These are phyloP conservation scores for Lyophyllum atratum DNA, from an alignment of 768 basidiomycete species.

Conservation along the genomic window DNA sequence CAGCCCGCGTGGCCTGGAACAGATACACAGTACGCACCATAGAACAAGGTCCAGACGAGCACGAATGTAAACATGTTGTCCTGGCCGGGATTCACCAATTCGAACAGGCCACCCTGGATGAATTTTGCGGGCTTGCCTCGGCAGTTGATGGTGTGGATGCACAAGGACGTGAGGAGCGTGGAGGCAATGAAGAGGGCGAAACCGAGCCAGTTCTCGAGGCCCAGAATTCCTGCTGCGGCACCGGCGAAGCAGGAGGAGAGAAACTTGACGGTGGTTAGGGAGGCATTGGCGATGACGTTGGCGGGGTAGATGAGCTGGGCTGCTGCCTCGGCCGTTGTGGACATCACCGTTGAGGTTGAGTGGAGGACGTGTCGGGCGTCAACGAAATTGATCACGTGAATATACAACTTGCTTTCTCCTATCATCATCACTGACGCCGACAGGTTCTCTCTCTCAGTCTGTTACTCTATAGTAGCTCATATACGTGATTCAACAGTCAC, in stretches of 20 bases:
- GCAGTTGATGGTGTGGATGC: slow-evolving; percentile 73
- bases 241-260: slow-evolving; percentile 84
- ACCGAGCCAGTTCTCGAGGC: slow-evolving; percentile 82
- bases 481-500: too few relatives aligned
- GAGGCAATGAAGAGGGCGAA: slow-evolving; percentile 77
- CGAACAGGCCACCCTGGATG: slow-evolving; percentile 60
- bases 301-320: slow-evolving; percentile 66
- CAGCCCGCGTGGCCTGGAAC: not conserved
- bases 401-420: not conserved
- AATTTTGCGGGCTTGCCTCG: slow-evolving; percentile 63
- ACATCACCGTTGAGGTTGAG: slow-evolving; percentile 34
- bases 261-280: slow-evolving; percentile 72
- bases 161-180: slow-evolving; percentile 65
- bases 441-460: not conserved
- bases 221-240: slow-evolving; percentile 85
- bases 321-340: slow-evolving; percentile 49
- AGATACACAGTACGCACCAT: slow-evolving; percentile 54
- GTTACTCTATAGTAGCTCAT: too few relatives aligned
- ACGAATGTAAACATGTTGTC: slow-evolving; percentile 92
- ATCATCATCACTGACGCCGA: not conserved
- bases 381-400: slow-evolving; percentile 14
- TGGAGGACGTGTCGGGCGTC: slow-evolving; percentile 3
- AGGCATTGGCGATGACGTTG: slow-evolving; percentile 65
- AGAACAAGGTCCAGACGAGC: slow-evolving; percentile 92
- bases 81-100: slow-evolving; percentile 81